Base-by-base conservation (phyloP, 2,329 filamentous ascomycete genomes). In the Ceratocystis eucalypticola region DNA sequence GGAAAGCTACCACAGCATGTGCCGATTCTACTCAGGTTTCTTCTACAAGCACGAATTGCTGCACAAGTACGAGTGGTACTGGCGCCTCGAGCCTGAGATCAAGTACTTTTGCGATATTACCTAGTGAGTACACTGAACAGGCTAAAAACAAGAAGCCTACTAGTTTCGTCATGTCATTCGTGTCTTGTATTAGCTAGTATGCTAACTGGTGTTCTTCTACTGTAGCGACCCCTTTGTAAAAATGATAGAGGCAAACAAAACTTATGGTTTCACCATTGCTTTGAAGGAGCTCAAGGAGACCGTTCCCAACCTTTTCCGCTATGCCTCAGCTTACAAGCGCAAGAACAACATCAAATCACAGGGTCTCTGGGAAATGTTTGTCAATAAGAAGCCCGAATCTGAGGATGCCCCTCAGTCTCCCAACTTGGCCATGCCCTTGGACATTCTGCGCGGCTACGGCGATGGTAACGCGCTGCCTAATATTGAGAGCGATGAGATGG, bases 51-150 rank as follows among this genome's bases (percentile, higher is more conserved):
- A 99, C 74, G 88, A 92, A 70, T 84, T 97, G 44, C 83, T 99
- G 59, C 84, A 89, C 74, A 97, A 97, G 77, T 99, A 97, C 77
- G 91, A 97, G 74, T 99, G 94, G 94, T 99, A 99, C 80, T 99
- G 94, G 94, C 91, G 94, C 70, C 80, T 99, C 72, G 94, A 99
- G 81, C 94, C 94, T 70, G 94, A 99, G 77, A 97, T 99, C 84
- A 96, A 93, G 79, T 99, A 97, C 79, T 99, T 99, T 79, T 99
- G 94, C 77, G 94, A 99, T 75, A 97, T 99, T 71, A 99, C 94
- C 70, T 99, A 99, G 89, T 93, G 85, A 55, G 72, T 71, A 44
- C 46, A 4, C 22, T 22, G 17, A n/a, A 15, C 37, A 44, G 28
- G 12, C 5, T 20, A 17, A 17, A 30, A 30, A 17, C 46, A 5